Evolutionary conservation across 139 green algal genomes (phyloP).

Genomic region (Micromonas commoda): DNA sequence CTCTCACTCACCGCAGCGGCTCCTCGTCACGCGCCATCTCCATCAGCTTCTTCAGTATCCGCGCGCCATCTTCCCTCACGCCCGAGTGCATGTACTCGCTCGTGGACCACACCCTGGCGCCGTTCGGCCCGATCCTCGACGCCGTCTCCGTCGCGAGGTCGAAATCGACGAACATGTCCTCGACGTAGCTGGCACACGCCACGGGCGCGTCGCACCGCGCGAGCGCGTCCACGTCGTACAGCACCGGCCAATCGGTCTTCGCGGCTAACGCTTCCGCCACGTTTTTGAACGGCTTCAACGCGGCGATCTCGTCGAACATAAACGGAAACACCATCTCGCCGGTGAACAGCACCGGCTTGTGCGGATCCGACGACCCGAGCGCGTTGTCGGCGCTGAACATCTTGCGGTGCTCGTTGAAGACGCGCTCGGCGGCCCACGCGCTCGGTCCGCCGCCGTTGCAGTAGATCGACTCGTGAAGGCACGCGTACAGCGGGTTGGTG

Average conservation of each 20-base stretch:
- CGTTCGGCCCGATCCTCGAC: conserved; percentile 31
- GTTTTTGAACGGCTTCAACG: conserved; percentile 60
- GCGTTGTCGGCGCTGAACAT: no score
- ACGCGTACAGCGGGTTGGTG: conserved; percentile 86
- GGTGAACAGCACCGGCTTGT: conserved; percentile 5
- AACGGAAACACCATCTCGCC: conserved; percentile 93
- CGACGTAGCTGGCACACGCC: conserved; percentile 68
- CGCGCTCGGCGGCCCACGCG: conserved; percentile 41
- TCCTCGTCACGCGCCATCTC: conserved; percentile 20
- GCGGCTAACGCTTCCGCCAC: conserved; percentile 47
- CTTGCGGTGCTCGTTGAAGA: background rate
- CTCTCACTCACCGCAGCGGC: conserved; percentile 23
- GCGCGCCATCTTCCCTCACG: conserved; percentile 40
- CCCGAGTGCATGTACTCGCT: conserved; percentile 83
- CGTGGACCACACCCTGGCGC: conserved; percentile 66
- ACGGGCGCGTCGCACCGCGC: conserved; percentile 52
- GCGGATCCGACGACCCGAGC: no score
- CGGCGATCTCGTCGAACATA: conserved; percentile 81
- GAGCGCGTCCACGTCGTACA: conserved; percentile 71
- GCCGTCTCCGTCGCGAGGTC: conserved; percentile 63
- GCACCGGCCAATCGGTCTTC: conserved; percentile 64
- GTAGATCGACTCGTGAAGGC: conserved; percentile 96
- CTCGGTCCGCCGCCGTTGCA: conserved; percentile 51
- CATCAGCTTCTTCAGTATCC: conserved; percentile 34
- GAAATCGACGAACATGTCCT: conserved; percentile 93